Percentiles rank a stretch among this genome's conserved stretches.
Conservation (phyloP, 345 rosid genomes). For the Heritiera littoralis region DNA sequence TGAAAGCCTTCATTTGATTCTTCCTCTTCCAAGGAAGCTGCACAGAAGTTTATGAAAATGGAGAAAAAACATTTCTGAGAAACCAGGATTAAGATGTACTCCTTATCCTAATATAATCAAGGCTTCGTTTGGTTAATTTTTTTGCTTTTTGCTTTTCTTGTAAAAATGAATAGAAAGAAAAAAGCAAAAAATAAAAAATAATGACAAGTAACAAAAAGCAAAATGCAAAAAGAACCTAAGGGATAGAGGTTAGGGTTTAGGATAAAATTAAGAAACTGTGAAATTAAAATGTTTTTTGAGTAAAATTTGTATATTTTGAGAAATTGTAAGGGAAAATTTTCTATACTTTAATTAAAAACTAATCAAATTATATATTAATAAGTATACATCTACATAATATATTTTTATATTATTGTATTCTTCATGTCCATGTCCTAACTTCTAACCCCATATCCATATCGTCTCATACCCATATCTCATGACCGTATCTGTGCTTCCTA, state of each 20-base stretch:
- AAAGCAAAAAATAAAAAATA: not conserved
- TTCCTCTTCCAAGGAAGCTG: constrained; percentile 61
- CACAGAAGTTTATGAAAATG: constrained; percentile 18
- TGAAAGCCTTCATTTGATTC: constrained; percentile 57
- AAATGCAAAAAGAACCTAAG: not conserved
- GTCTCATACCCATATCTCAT: not conserved
- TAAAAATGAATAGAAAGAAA: not conserved
- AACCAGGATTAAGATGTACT: not conserved
- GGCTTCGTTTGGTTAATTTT: not conserved
- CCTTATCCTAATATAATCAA: not conserved
- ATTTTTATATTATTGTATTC: not conserved
- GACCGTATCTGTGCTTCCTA: not conserved
- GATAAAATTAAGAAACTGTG: not conserved
- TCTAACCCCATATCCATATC: not conserved
- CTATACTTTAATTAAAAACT: not conserved
- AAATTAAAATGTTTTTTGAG: not conserved
- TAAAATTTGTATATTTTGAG: not conserved
- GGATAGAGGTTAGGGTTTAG: not conserved
- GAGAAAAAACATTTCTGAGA: not conserved
- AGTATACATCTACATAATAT: not conserved
- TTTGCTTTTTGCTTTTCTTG: not conserved
- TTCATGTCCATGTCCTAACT: not conserved
- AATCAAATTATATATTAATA: not conserved
- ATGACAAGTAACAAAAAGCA: not conserved
- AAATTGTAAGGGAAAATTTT: not conserved